Conservation (phyloP, 2,329 filamentous ascomycete genomes). For the Sclerotinia spermophila region DNA sequence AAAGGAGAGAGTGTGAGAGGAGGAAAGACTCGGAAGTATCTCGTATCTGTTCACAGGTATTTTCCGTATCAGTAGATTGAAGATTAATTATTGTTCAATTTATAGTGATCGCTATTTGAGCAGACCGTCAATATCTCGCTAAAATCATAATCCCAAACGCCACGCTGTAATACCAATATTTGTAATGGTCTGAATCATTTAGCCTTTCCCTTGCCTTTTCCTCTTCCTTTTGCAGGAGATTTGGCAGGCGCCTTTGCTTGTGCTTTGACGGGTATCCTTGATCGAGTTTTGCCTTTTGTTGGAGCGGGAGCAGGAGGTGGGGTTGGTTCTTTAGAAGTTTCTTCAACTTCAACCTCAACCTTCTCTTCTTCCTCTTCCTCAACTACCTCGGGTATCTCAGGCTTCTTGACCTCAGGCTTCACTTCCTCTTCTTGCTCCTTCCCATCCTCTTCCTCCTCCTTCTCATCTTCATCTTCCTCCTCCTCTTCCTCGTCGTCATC, state of each 20-base stretch:
- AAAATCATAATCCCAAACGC: conserved; percentile 11
- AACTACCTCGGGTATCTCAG: conserved; percentile 43
- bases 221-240: conserved; percentile 30
- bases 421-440: conserved; percentile 22
- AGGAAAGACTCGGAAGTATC: neutral
- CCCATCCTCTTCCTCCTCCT: conserved; percentile 21
- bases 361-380: conserved; percentile 24
- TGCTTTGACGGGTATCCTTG: conserved; percentile 35
- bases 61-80: neutral
- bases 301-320: conserved; percentile 21
- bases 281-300: conserved; percentile 35
- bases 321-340: conserved; percentile 29
- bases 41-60: neutral
- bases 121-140: neutral
- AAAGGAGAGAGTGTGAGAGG: neutral
- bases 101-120: neutral
- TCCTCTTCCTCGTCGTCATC: conserved; percentile 54
- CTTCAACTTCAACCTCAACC: conserved; percentile 27
- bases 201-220: conserved; percentile 22
- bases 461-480: conserved; percentile 21
- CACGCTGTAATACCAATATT: conserved; percentile 10
- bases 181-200: conserved; percentile 12
- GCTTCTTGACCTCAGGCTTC: conserved; percentile 28
- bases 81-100: neutral
- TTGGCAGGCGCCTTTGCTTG: conserved; percentile 36